These are phyloP conservation scores for Diaporthe citrichinensis DNA, from an alignment of 2,329 filamentous ascomycete genomes.

Conservation along the genomic window DNA sequence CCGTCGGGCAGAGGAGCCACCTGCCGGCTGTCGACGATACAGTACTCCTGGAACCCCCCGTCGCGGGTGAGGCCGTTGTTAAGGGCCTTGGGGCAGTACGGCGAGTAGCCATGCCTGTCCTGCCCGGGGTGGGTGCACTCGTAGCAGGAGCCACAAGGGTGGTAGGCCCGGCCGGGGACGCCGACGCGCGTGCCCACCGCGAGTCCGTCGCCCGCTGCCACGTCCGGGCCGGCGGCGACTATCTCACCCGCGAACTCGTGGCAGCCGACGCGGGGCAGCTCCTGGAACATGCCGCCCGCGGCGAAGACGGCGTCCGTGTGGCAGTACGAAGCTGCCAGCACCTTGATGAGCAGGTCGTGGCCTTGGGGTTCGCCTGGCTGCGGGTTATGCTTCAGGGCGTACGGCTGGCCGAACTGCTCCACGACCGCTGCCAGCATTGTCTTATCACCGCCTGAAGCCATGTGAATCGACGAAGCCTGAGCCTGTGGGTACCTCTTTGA, in stretches of 20 bases:
- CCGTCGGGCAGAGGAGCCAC: conserved; percentile 1
- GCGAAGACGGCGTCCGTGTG: conserved; percentile 14
- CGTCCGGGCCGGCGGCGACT: not conserved
- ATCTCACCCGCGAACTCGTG: not conserved
- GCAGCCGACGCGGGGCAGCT: conserved; percentile 1
- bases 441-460: not conserved
- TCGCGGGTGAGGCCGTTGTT: conserved; percentile 6
- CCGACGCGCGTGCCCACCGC: not conserved
- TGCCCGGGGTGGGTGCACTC: not conserved
- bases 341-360: conserved; percentile 12
- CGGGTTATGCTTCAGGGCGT: not conserved
- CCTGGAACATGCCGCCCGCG: conserved; percentile 6
- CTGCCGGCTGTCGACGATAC: conserved; percentile 9
- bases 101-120: not conserved
- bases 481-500: not conserved
- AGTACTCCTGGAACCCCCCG: conserved; percentile 5
- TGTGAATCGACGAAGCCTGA: not conserved
- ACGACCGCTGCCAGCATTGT: conserved; percentile 10
- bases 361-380: not conserved
- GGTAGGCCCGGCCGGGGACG: conserved; percentile 6
- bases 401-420: not conserved
- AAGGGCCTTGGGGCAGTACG: conserved; percentile 5
- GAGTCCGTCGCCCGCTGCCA: not conserved
- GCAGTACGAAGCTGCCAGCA: conserved; percentile 4
- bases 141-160: conserved; percentile 16